Conservation (phyloP, 352 stramenopile genomes). For the Phytopythium boreale region DNA sequence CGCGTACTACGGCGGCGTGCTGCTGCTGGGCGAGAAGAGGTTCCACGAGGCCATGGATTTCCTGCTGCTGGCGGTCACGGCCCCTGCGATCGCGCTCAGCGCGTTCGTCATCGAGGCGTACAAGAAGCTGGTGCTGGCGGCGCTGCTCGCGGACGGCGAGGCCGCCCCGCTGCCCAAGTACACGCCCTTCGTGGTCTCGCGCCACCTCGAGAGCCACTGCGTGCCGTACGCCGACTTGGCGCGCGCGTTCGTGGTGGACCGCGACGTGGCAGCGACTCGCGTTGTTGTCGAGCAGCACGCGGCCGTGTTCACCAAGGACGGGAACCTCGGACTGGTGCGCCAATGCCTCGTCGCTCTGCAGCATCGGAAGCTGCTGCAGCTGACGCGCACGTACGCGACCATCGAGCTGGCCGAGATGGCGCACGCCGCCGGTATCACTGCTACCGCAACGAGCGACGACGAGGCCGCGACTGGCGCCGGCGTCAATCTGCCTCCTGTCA, state of each 20-base stretch:
- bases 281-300: slow-evolving; percentile 41
- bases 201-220: slow-evolving; percentile 69
- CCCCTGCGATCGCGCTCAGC: slow-evolving; percentile 66
- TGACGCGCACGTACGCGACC: slow-evolving; percentile 79
- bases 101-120: slow-evolving; percentile 80
- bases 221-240: slow-evolving; percentile 50
- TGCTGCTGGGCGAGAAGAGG: slow-evolving; percentile 74
- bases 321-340: slow-evolving; percentile 78
- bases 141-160: slow-evolving; percentile 59
- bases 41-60: slow-evolving; percentile 74
- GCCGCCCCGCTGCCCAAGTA: slow-evolving; percentile 67
- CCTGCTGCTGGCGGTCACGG: slow-evolving; percentile 69
- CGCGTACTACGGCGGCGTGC: slow-evolving; percentile 77
- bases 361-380: slow-evolving; percentile 64
- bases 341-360: slow-evolving; percentile 68
- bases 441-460: slow-evolving; percentile 12
- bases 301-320: slow-evolving; percentile 48
- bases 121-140: slow-evolving; percentile 78
- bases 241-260: slow-evolving; percentile 48
- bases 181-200: slow-evolving; percentile 71
- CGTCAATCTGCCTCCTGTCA: background rate
- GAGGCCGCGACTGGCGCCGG: background rate
- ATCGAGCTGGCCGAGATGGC: slow-evolving; percentile 66
- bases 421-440: slow-evolving; percentile 37
- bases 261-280: slow-evolving; percentile 27